Conservation (phyloP, 768 basidiomycete species). For the Tylopilus plumbeoviolaceoides region DNA sequence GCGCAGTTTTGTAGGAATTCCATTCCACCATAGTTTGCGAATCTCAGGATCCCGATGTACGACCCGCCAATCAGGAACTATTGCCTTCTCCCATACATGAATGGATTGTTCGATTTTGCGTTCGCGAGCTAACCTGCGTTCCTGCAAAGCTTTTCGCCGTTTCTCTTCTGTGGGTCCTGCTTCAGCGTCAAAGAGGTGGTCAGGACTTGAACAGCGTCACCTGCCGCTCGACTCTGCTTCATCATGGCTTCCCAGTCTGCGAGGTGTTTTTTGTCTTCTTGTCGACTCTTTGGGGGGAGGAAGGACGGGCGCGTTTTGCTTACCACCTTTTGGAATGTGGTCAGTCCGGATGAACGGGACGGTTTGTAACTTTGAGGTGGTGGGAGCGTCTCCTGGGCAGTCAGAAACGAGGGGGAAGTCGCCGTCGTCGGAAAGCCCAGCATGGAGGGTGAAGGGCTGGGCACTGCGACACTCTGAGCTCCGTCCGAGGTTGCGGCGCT, state of each 20-base stretch:
- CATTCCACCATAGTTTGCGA: conserved; percentile 81
- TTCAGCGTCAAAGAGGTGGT: conserved; percentile 2
- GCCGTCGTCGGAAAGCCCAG: conserved; percentile 25
- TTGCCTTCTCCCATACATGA: conserved; percentile 70
- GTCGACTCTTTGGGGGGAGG: conserved; percentile 75
- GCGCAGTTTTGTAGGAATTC: conserved; percentile 79
- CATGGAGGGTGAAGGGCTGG: conserved; percentile 7
- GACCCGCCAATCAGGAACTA: conserved; percentile 79
- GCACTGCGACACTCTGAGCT: background rate
- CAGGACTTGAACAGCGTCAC: conserved; percentile 37
- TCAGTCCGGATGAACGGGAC: conserved; percentile 60
- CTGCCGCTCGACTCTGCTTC: conserved; percentile 69
- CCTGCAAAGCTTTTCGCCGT: conserved; percentile 56
- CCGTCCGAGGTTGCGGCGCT: background rate
- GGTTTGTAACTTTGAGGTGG: conserved; percentile 34
- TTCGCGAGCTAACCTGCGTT: conserved; percentile 62
- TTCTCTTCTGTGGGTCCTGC: conserved; percentile 54
- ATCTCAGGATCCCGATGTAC: conserved; percentile 63
- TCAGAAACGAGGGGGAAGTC: conserved; percentile 30
- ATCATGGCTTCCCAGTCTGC: conserved; percentile 88
- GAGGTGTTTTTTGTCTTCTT: conserved; percentile 81
- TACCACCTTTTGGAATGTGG: conserved; percentile 70
- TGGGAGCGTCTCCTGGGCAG: conserved; percentile 16
- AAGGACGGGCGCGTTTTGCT: conserved; percentile 81
- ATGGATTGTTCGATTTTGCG: conserved; percentile 66